Conservation (phyloP, 257 asterid genomes). For the Scutellaria minor region DNA sequence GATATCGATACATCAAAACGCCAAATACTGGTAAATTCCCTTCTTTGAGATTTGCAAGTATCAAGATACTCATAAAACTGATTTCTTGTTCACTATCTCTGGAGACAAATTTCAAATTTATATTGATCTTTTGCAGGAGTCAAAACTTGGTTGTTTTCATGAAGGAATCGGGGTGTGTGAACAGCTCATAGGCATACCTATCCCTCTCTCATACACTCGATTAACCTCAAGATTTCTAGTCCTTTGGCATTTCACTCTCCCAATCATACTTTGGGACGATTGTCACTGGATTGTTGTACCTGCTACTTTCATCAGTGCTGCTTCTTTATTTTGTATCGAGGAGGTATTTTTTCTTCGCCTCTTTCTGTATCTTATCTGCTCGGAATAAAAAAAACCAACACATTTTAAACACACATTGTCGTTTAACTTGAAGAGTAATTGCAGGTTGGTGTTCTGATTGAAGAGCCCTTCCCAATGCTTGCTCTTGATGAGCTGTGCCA, state of each 20-base stretch:
- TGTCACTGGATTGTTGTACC: slow-evolving; percentile 98
- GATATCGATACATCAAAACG: slow-evolving; percentile 70
- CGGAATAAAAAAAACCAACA: too few species aligned
- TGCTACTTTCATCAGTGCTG: slow-evolving; percentile 94
- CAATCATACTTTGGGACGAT: slow-evolving; percentile 94
- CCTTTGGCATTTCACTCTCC: slow-evolving; percentile 99
- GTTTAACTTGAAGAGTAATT: neutral
- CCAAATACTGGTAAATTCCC: slow-evolving; percentile 60
- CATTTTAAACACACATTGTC: neutral
- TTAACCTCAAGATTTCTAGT: slow-evolving; percentile 91
- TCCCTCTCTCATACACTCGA: slow-evolving; percentile 94
- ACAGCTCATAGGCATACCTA: slow-evolving; percentile 82
- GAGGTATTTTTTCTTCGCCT: slow-evolving; percentile 57
- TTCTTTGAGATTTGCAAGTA: neutral
- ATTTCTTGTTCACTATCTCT: neutral
- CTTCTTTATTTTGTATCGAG: slow-evolving; percentile 92
- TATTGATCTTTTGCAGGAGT: slow-evolving; percentile 53
- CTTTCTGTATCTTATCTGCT: neutral
- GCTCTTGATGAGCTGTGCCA: slow-evolving; percentile 88
- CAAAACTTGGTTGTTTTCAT: slow-evolving; percentile 82
- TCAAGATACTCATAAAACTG: neutral
- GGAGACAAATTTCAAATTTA: too few species aligned
- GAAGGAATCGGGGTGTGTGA: slow-evolving; percentile 87
- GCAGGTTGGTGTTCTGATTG: slow-evolving; percentile 96
- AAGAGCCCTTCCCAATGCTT: slow-evolving; percentile 97